Evolutionary conservation across 2,329 filamentous ascomycete genomes (phyloP).

Genomic region (Neofusicoccum kwambonambiense): DNA sequence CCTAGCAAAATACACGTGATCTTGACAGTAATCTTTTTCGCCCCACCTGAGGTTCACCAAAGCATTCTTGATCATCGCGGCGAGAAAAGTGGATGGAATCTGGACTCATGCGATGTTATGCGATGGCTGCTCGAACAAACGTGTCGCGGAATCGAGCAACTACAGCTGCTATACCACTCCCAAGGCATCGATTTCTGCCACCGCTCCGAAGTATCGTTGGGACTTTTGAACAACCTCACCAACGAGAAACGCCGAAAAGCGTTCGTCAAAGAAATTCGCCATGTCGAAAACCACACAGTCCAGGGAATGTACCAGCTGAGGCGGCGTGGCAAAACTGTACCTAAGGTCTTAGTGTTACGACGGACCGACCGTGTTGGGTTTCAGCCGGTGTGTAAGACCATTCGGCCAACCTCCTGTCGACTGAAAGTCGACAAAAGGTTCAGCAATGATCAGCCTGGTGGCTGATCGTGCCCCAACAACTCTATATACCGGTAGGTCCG

Average conservation of each 20-base stretch:
- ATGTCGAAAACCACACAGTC: conserved; percentile 57
- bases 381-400: too few relatives aligned
- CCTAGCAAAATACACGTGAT: too few relatives aligned
- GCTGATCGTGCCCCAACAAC: too few relatives aligned
- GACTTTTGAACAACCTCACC: conserved; percentile 43
- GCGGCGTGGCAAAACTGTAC: conserved; percentile 9
- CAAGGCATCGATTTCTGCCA: conserved; percentile 63
- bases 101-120: conserved; percentile 55
- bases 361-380: too few relatives aligned
- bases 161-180: conserved; percentile 57
- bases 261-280: conserved; percentile 48
- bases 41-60: conserved; percentile 52
- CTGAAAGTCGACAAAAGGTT: too few relatives aligned
- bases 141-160: conserved; percentile 58
- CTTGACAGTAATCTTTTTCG: background rate
- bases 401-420: too few relatives aligned
- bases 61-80: conserved; percentile 54
- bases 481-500: too few relatives aligned
- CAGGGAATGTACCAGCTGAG: conserved; percentile 55
- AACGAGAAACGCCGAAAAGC: conserved; percentile 33
- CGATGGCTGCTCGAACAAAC: conserved; percentile 65
- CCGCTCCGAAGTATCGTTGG: conserved; percentile 50
- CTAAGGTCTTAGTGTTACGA: too few relatives aligned
- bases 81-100: conserved; percentile 24
- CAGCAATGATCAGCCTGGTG: too few relatives aligned